phyloP scores from a whole-genome alignment of 345 rosid species.

The Salix arbutifolia region DNA sequence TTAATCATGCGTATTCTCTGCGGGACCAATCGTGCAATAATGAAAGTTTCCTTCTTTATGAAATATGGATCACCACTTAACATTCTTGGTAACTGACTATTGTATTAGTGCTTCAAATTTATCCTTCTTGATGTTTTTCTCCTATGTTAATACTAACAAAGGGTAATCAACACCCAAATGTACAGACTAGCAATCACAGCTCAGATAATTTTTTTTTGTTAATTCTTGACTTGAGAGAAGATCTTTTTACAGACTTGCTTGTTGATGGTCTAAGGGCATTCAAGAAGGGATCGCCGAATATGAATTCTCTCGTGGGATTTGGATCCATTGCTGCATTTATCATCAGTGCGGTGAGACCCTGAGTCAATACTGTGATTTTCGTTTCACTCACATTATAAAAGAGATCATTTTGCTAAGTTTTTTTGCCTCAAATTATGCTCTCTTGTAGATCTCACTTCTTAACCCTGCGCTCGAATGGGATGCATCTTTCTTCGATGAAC shows the following conservation, averaged over 20 bases:
- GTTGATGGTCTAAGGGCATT: conserved; percentile 80
- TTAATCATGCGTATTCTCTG: background rate
- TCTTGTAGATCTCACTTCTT: conserved; percentile 66
- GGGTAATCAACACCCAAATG: background rate
- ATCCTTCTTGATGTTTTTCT: background rate
- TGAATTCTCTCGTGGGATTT: conserved; percentile 94
- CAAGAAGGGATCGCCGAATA: conserved; percentile 82
- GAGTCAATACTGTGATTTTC: background rate
- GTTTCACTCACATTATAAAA: conserved; percentile 1
- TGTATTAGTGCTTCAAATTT: background rate
- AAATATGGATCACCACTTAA: background rate
- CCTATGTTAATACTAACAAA: background rate
- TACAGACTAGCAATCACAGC: background rate
- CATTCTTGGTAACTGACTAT: background rate
- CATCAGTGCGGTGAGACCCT: conserved; percentile 64
- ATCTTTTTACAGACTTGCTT: conserved; percentile 55
- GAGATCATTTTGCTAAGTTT: background rate
- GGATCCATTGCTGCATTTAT: conserved; percentile 80
- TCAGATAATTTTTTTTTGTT: conserved; percentile 1
- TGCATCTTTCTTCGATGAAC: conserved; percentile 92
- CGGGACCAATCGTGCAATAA: background rate
- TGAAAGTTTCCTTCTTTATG: background rate
- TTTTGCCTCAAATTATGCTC: conserved; percentile 7
- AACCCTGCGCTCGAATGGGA: conserved; percentile 89
- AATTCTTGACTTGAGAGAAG: conserved; percentile 6